A percentile compares a stretch with the other conserved stretches of the same genome.
Conservation (phyloP, 306 rosid species). For the Castanea crenata region DNA sequence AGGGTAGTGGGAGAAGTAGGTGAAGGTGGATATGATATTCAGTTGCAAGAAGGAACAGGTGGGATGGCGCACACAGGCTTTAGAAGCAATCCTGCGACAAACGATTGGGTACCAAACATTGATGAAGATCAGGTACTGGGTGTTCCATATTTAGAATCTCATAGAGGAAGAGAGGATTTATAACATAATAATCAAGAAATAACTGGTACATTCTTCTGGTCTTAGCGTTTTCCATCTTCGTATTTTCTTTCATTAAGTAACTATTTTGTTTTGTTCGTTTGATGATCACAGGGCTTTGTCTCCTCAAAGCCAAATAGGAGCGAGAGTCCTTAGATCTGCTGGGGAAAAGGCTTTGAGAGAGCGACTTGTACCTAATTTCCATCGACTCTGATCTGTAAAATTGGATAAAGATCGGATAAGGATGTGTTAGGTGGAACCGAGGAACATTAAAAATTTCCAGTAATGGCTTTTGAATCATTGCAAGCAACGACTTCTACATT, state of each 20-base stretch:
- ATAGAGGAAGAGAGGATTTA: background rate
- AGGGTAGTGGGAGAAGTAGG: conserved; percentile 34
- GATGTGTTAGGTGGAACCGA: background rate
- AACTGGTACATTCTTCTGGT: background rate
- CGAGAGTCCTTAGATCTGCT: conserved; percentile 35
- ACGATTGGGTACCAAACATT: conserved; percentile 67
- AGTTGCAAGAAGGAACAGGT: conserved; percentile 15
- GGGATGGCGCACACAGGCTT: conserved; percentile 17
- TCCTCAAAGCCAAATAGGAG: conserved; percentile 54
- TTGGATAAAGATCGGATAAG: background rate
- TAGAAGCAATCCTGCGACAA: conserved; percentile 80
- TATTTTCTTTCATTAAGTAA: no score
- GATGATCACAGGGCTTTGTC: conserved; percentile 28
- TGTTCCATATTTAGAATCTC: background rate
- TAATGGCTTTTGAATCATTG: background rate
- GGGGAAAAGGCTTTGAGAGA: background rate
- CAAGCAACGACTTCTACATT: background rate
- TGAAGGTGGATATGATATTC: conserved; percentile 25
- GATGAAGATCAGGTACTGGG: conserved; percentile 37
- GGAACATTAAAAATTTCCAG: background rate
- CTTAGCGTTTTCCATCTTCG: no score
- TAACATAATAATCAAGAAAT: background rate
- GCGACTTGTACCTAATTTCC: background rate
- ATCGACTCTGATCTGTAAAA: background rate
- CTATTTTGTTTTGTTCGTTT: background rate